A percentile compares a stretch with the other conserved stretches of the same genome.
Evolutionary conservation across 805 yeast species (phyloP).

Genomic region (Debaryomyces prosopidis): DNA sequence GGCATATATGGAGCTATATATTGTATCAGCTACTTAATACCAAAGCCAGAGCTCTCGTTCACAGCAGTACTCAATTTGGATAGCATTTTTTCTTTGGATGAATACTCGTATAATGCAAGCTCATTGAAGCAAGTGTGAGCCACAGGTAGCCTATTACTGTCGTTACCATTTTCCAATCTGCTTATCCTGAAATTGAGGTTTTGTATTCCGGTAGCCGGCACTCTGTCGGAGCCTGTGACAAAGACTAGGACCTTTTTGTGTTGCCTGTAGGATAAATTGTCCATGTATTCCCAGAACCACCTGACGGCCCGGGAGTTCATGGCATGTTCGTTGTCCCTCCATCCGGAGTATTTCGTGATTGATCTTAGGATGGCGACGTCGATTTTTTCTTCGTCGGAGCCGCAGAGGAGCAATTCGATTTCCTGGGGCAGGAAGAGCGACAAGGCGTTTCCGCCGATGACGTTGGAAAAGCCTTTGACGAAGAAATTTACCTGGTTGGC

Average conservation of each 20-base stretch:
- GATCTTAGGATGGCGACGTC: slow-evolving; percentile 69
- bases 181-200: slow-evolving; percentile 73
- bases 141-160: slow-evolving; percentile 61
- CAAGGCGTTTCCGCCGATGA: slow-evolving; percentile 80
- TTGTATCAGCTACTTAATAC: slow-evolving; percentile 47
- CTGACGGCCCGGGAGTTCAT: slow-evolving; percentile 42
- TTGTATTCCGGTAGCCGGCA: slow-evolving; percentile 91
- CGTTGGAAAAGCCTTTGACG: slow-evolving; percentile 68
- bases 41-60: slow-evolving; percentile 84
- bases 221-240: slow-evolving; percentile 86
- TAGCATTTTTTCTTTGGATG: slow-evolving; percentile 51
- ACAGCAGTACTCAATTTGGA: slow-evolving; percentile 68
- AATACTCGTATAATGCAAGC: slow-evolving; percentile 71
- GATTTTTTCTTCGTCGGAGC: slow-evolving; percentile 63
- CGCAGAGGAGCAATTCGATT: slow-evolving; percentile 74
- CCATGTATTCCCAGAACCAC: slow-evolving; percentile 90
- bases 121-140: slow-evolving; percentile 97
- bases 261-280: slow-evolving; percentile 38
- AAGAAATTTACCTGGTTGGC: slow-evolving; percentile 56
- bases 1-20: too few species aligned
- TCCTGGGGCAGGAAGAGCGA: slow-evolving; percentile 80
- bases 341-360: slow-evolving; percentile 74
- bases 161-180: slow-evolving; percentile 32
- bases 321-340: slow-evolving; percentile 44
- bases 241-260: slow-evolving; percentile 71